Base-by-base conservation (phyloP, 345 rosid genomes). In the Populus davidiana region DNA sequence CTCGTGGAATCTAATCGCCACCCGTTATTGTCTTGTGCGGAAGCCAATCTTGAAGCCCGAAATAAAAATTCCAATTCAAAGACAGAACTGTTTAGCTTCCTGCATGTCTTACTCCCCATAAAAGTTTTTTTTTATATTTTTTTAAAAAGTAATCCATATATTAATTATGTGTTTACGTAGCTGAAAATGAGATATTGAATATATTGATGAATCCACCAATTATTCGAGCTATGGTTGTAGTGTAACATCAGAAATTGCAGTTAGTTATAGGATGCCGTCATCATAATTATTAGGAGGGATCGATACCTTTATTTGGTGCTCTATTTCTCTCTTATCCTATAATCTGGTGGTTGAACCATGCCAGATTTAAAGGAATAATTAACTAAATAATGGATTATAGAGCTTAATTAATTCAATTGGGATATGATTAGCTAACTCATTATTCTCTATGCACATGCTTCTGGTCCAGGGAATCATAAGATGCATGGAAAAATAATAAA, bases 261-360 rank as follows among this genome's bases (percentile, higher is more conserved):
- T 33, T 56, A 56, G 27, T 56, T 18, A 38, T 18, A 10, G 20
- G 2, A 56, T 29, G 17, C 16, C 61, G 39, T 25, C 29, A 36
- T 13, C 4, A 47, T 1, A 56, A 36, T 49, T 10, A 36, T 49
- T 10, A 2, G 18, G 56, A n/a, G 27, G 54, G 68, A 14, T 27
- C 27, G 27, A 27, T 23, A 23, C 47, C 17, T 25, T 44, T 64
- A 10, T 33, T 61, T 25, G 31, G 5, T 73, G 20, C 41, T 49
- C 18, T 20, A 54, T 8, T 25, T 63, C 5, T 56, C 33, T 44
- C 5, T 11, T 1, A 43, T 5, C 47, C 29, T 63, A 20, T 10
- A n/a, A 69, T 18, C 54, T 61, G 79, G 74, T 77, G 38, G 79
- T 66, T 77, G 69, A 18, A 43, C 27, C 62, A 77, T 69, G 79